phyloP scores from a whole-genome alignment of 768 basidiomycete genomes.

The Candolleomyces aberdarensis region DNA sequence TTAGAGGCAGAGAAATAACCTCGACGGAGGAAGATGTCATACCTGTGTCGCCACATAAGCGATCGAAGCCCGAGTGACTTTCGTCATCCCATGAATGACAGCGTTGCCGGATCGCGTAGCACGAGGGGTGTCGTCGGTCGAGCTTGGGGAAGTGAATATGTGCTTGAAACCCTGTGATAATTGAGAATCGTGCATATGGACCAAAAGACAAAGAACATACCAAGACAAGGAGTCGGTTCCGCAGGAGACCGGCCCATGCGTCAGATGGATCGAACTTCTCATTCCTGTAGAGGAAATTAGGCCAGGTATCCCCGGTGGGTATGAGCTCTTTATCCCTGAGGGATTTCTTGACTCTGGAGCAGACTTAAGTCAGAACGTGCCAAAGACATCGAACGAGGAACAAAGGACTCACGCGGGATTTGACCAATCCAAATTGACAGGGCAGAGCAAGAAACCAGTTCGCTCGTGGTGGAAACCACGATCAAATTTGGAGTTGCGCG shows the following conservation, averaged over 20 bases:
- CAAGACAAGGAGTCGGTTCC: constrained; percentile 7
- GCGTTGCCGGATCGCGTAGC: constrained; percentile 15
- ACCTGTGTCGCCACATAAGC: constrained; percentile 13
- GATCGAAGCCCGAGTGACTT: constrained; percentile 15
- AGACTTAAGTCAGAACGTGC: neutral
- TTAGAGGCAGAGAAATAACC: neutral
- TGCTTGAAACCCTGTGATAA: constrained; percentile 10
- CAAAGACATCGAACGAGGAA: neutral
- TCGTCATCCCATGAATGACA: constrained; percentile 14
- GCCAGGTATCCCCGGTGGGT: constrained; percentile 14
- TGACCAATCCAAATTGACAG: constrained; percentile 18
- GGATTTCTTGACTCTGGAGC: constrained; percentile 3
- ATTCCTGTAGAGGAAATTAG: constrained; percentile 14
- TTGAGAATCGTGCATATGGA: neutral
- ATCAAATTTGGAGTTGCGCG: constrained; percentile 15
- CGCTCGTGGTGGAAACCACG: constrained; percentile 15
- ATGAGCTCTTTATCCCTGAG: constrained; percentile 4
- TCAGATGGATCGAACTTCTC: constrained; percentile 14
- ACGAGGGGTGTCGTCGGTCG: constrained; percentile 1
- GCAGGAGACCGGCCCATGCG: constrained; percentile 14
- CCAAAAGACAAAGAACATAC: neutral
- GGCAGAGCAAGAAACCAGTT: constrained; percentile 19
- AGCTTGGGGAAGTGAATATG: constrained; percentile 10
- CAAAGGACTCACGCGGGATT: constrained; percentile 12
- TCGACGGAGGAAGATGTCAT: neutral